A percentile compares a stretch with the other conserved stretches of the same genome.
phyloP scores from a whole-genome alignment of 805 yeast species.

The Lipomyces oligophaga region DNA sequence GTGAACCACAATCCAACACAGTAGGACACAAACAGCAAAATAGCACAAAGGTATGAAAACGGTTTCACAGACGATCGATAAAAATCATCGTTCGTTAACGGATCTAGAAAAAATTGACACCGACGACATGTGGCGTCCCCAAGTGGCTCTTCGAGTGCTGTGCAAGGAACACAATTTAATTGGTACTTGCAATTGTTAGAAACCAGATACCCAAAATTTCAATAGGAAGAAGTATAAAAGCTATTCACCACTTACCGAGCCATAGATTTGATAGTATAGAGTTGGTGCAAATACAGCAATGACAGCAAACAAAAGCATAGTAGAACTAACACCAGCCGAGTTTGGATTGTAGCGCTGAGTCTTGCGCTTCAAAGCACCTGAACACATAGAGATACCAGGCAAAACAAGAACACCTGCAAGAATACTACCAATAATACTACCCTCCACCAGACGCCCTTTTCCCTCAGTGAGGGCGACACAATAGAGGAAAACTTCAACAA shows the following conservation, averaged over 20 bases:
- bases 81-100: conserved; percentile 61
- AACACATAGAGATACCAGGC: conserved; percentile 96
- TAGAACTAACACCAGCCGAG: conserved; percentile 94
- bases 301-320: conserved; percentile 88
- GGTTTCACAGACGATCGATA: conserved; percentile 73
- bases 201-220: not conserved
- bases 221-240: conserved; percentile 1
- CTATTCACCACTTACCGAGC: conserved; percentile 44
- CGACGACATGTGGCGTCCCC: conserved; percentile 48
- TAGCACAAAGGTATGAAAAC: conserved; percentile 73
- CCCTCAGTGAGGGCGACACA: conserved; percentile 84
- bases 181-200: conserved; percentile 45
- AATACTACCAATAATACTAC: conserved; percentile 90
- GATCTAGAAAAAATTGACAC: conserved; percentile 77
- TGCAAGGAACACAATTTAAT: conserved; percentile 63
- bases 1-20: conserved; percentile 89
- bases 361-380: conserved; percentile 88
- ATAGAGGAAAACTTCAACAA: conserved; percentile 88
- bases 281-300: conserved; percentile 92
- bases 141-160: conserved; percentile 18
- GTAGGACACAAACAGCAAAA: conserved; percentile 77
- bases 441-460: conserved; percentile 89
- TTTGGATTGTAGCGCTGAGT: conserved; percentile 95
- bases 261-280: conserved; percentile 81
- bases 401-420: conserved; percentile 85